Conservation (phyloP, 106 monocot genomes). For the Acanthochlamys bracteata region DNA sequence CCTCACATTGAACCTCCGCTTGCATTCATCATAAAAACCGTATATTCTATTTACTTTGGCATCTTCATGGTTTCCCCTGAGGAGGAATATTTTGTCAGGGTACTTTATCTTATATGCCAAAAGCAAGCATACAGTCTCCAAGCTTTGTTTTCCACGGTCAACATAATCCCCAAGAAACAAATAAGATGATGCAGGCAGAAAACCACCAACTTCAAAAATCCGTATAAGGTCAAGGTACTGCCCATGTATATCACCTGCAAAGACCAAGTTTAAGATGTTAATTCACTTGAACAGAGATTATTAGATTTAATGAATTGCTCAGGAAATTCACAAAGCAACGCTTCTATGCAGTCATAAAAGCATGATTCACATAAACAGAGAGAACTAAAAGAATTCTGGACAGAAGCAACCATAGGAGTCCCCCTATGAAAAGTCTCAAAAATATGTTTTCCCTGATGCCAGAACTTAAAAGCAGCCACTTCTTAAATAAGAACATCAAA, state of each 20-base stretch:
- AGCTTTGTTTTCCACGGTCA: neutral
- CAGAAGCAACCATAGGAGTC: too few relatives aligned
- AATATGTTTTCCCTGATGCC: too few relatives aligned
- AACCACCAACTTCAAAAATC: conserved; percentile 2
- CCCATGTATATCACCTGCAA: conserved; percentile 7
- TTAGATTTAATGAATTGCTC: too few relatives aligned
- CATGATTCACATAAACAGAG: too few relatives aligned
- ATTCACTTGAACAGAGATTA: neutral
- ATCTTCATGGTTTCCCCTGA: conserved; percentile 3
- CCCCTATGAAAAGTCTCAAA: too few relatives aligned
- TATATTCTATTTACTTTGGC: conserved; percentile 5
- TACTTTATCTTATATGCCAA: conserved; percentile 3
- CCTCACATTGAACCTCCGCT: neutral
- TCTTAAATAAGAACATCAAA: too few relatives aligned
- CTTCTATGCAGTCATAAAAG: too few relatives aligned
- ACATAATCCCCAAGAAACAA: conserved; percentile 9
- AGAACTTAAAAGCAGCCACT: too few relatives aligned
- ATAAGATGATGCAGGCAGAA: neutral
- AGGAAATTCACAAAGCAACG: too few relatives aligned
- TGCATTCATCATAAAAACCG: conserved; percentile 6
- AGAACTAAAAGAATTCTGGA: too few relatives aligned
- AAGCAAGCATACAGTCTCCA: conserved; percentile 3
- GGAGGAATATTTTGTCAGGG: neutral
- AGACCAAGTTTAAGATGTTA: neutral
- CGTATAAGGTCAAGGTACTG: neutral